These are phyloP conservation scores for Apiospora rasikravindrae DNA, from an alignment of 2,329 filamentous ascomycete species.

Conservation along the genomic window DNA sequence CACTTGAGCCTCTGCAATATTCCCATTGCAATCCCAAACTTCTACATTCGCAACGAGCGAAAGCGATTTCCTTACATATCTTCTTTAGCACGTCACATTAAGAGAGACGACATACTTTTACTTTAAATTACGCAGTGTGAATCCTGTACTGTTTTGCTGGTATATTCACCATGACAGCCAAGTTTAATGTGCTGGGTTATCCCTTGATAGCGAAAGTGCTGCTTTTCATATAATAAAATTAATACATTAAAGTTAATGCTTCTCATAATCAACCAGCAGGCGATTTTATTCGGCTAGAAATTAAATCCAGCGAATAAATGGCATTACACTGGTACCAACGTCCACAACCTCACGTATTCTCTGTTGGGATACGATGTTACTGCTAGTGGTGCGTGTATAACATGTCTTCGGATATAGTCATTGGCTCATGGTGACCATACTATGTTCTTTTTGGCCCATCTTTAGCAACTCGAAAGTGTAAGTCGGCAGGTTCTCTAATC, in stretches of 20 bases:
- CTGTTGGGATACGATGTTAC: background rate
- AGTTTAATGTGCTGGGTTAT: background rate
- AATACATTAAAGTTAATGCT: too few relatives aligned
- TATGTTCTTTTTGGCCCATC: background rate
- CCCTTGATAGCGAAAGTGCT: too few relatives aligned
- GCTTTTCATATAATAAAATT: too few relatives aligned
- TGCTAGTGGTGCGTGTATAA: background rate
- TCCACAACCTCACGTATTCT: background rate
- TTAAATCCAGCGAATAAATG: too few relatives aligned
- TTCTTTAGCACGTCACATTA: background rate
- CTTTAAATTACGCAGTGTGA: background rate
- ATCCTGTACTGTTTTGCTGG: background rate
- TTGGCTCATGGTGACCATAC: background rate
- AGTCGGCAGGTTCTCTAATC: background rate
- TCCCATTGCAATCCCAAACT: background rate
- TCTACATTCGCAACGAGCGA: slow-evolving; percentile 9
- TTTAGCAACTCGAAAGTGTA: background rate
- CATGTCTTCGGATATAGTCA: background rate
- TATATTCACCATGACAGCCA: background rate
- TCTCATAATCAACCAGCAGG: too few relatives aligned
- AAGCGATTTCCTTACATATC: slow-evolving; percentile 1
- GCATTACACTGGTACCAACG: too few relatives aligned
- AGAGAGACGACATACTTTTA: background rate
- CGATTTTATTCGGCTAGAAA: too few relatives aligned
- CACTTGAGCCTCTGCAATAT: slow-evolving; percentile 1